Evolutionary conservation across 23 red algal species (phyloP).

Genomic region (Pyropia yezoensis): DNA sequence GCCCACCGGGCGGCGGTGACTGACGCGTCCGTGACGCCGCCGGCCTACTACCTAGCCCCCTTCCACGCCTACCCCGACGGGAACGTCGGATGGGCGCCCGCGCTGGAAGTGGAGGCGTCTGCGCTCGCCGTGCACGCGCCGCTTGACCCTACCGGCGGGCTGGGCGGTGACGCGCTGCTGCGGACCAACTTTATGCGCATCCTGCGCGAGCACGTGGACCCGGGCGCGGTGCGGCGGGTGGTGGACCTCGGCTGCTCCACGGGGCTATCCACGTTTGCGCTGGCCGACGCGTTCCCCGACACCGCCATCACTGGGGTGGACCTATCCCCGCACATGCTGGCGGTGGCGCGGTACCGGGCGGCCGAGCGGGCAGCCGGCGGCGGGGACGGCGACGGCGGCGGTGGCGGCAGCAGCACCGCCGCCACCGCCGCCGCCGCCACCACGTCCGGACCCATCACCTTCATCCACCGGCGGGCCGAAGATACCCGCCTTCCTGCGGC

Average conservation of each 20-base stretch:
- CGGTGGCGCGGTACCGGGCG: constrained; percentile 1
- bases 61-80: constrained; percentile 19
- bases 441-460: no score
- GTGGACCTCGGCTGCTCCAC: constrained; percentile 22
- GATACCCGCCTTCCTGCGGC: no score
- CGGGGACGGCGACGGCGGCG: not conserved
- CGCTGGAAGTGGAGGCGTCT: constrained; percentile 13
- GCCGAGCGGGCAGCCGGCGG: not conserved
- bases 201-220: not conserved
- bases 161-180: constrained; percentile 2
- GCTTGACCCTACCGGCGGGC: not conserved
- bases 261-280: constrained; percentile 9
- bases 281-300: not conserved
- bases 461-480: no score
- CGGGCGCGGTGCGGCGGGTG: not conserved
- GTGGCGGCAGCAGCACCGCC: not conserved
- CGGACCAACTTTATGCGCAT: constrained; percentile 7
- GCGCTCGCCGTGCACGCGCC: constrained; percentile 9
- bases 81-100: constrained; percentile 21
- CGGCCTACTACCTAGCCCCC: not conserved
- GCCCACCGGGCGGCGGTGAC: not conserved
- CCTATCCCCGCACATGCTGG: constrained; percentile 7
- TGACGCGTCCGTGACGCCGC: not conserved
- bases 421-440: no score
- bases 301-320: constrained; percentile 9